Percentiles rank a stretch among this genome's conserved stretches.
These are phyloP conservation scores for Epichloe bromicola DNA, from an alignment of 2,329 filamentous ascomycete species.

Conservation along the genomic window DNA sequence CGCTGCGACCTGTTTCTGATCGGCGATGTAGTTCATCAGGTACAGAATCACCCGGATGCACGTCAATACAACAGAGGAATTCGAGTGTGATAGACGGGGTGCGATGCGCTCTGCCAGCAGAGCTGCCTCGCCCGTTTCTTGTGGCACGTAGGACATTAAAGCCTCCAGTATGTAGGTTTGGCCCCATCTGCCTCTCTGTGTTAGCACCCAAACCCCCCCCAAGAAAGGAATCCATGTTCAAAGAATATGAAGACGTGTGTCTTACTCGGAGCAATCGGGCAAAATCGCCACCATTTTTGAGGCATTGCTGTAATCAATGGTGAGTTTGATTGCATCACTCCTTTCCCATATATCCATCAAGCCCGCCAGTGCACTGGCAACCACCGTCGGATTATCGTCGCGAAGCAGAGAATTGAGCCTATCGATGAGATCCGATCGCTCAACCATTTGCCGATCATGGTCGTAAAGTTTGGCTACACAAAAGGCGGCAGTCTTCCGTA, in stretches of 20 bases:
- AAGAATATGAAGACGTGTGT: slow-evolving; percentile 7
- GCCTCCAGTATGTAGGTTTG: slow-evolving; percentile 98
- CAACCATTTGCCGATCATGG: slow-evolving; percentile 82
- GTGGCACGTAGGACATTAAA: slow-evolving; percentile 93
- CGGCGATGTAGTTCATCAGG: slow-evolving; percentile 95
- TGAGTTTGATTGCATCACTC: slow-evolving; percentile 93
- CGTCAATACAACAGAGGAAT: slow-evolving; percentile 90
- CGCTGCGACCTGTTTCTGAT: slow-evolving; percentile 74
- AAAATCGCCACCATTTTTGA: slow-evolving; percentile 97
- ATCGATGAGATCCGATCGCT: slow-evolving; percentile 84
- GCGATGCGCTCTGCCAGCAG: slow-evolving; percentile 87
- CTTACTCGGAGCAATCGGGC: slow-evolving; percentile 91
- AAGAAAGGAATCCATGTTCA: neutral
- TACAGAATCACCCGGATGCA: slow-evolving; percentile 95
- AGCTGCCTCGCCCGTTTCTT: slow-evolving; percentile 76
- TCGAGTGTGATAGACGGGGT: slow-evolving; percentile 91
- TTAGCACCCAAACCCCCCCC: neutral
- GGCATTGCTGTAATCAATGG: slow-evolving; percentile 92
- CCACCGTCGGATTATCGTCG: slow-evolving; percentile 95
- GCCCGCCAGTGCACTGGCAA: slow-evolving; percentile 80
- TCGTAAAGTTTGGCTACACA: slow-evolving; percentile 97
- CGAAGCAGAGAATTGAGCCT: slow-evolving; percentile 77
- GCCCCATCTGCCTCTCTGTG: slow-evolving; percentile 61
- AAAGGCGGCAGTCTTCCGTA: slow-evolving; percentile 92
- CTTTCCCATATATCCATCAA: slow-evolving; percentile 98